Base-by-base conservation (phyloP, 768 basidiomycete genomes). In the Phanerochaete carnosa region DNA sequence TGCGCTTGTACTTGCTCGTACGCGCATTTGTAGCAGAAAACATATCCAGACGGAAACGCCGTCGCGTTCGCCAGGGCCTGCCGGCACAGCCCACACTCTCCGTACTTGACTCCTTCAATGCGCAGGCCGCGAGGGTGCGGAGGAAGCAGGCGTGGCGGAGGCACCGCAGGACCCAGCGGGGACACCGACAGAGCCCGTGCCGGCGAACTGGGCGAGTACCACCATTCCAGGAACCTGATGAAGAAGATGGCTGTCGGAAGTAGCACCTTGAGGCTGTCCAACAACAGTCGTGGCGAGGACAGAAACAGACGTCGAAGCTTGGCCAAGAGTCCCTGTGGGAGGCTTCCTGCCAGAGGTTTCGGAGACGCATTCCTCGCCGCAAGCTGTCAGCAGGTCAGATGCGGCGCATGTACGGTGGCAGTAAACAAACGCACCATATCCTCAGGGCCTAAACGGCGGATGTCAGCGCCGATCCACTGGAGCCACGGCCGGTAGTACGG, bases 191-290 rank as follows among this genome's bases (percentile, higher is more conserved):
- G 75, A n/a, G 85, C 84, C 43, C 87, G 84, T 19, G 90, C 92
- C 3, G 90, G 95, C 12, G 93, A 97, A 46, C 83, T 83, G 23
- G 97, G 95, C 3, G 94, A 95, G 70, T 98, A 98, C 95, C 96
- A 99, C 95, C 97, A 99, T 75, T 98, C 95, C 49, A 97, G 79
- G 74, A 98, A 95, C 74, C 95, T 96, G 78, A 99, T 80, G 71
- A 93, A 91, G 74, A 99, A 96, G 60, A 99, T 94, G 45, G 90
- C 89, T 22, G 88, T 90, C 16, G 93, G 96, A 33, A 95, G 82
- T 49, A 92, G 79, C 50, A 92, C 76, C 61, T 87, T 84, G 39
- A 95, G 77, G 2, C 91, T 93, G 70, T 94, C 90, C 32, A 95
- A 79, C 9, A 90, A 66, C 45, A 88, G 73, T 52, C 79, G 82